Percentiles rank a stretch among this genome's conserved stretches.
These are phyloP conservation scores for Spergularia azorica DNA, from an alignment of 179 eudicot species.

Conservation along the genomic window DNA sequence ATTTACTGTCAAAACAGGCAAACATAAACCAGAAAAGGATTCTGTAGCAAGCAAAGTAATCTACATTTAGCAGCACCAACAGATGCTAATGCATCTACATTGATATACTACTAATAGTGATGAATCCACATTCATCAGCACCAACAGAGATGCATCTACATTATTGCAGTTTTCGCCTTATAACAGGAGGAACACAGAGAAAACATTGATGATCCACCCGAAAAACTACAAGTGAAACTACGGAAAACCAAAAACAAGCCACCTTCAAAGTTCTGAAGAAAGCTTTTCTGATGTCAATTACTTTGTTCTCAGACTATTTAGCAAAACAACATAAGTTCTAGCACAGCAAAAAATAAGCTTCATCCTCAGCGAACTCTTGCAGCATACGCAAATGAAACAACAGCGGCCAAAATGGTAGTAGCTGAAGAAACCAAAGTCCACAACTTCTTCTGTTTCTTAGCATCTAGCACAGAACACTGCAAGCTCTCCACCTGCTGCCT, in stretches of 20 bases:
- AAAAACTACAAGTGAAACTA: background rate
- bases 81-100: slow-evolving; percentile 6
- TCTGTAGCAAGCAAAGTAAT: background rate
- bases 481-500: slow-evolving; percentile 48
- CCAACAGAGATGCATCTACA: background rate
- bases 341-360: background rate
- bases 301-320: background rate
- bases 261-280: background rate
- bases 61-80: background rate
- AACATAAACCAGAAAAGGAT: background rate
- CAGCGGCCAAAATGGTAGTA: slow-evolving; percentile 67
- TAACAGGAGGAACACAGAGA: background rate
- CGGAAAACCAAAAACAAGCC: background rate
- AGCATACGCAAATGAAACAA: slow-evolving; percentile 63
- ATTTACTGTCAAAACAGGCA: background rate
- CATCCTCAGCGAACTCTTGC: slow-evolving; percentile 42
- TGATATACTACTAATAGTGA: background rate
- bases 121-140: background rate
- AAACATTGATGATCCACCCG: slow-evolving; percentile 12
- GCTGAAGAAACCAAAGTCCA: slow-evolving; percentile 78
- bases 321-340: background rate
- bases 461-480: slow-evolving; percentile 47
- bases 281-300: background rate
- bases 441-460: slow-evolving; percentile 63
- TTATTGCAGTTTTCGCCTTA: background rate